Evolutionary conservation across 2,329 filamentous ascomycete species (phyloP).

Genomic region (Aspergillus sp.): DNA sequence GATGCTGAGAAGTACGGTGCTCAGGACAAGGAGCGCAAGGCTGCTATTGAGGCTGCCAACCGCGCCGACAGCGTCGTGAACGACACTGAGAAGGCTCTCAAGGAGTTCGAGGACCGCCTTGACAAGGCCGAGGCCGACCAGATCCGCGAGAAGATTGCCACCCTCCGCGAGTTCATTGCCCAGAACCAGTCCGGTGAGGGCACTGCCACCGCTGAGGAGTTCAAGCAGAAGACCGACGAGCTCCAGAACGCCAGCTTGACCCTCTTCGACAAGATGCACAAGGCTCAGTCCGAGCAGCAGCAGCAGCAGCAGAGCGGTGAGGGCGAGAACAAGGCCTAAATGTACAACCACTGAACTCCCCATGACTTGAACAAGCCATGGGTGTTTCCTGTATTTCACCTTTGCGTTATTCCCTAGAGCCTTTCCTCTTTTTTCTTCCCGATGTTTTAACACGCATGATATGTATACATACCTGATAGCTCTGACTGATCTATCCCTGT

Average conservation of each 20-base stretch:
- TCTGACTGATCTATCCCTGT: slow-evolving; percentile 25
- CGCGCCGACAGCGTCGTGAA: slow-evolving; percentile 93
- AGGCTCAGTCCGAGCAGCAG: slow-evolving; percentile 73
- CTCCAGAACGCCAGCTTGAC: slow-evolving; percentile 93
- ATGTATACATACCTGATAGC: slow-evolving; percentile 42
- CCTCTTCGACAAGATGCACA: slow-evolving; percentile 99
- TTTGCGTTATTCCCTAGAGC: slow-evolving; percentile 30
- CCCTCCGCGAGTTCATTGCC: slow-evolving; percentile 84
- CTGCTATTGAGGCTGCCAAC: slow-evolving; percentile 94
- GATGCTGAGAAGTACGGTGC: slow-evolving; percentile 97
- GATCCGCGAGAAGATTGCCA: slow-evolving; percentile 89
- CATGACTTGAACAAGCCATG: slow-evolving; percentile 9
- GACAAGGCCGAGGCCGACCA: slow-evolving; percentile 93
- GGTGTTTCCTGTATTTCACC: slow-evolving; percentile 22
- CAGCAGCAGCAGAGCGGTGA: slow-evolving; percentile 50
- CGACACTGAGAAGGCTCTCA: slow-evolving; percentile 97
- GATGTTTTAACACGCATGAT: slow-evolving; percentile 31
- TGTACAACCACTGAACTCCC: slow-evolving; percentile 24
- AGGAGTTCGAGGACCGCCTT: slow-evolving; percentile 92
- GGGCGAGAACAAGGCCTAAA: slow-evolving; percentile 70
- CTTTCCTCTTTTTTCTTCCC: slow-evolving; percentile 29
- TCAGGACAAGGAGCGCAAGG: slow-evolving; percentile 94
- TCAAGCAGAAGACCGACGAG: slow-evolving; percentile 99
- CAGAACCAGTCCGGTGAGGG: slow-evolving; percentile 95
- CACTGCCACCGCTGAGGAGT: slow-evolving; percentile 79